A percentile compares a stretch with the other conserved stretches of the same genome.
These are phyloP conservation scores for Geoglossum cookeanum DNA, from an alignment of 2,329 filamentous ascomycete species.

Conservation along the genomic window DNA sequence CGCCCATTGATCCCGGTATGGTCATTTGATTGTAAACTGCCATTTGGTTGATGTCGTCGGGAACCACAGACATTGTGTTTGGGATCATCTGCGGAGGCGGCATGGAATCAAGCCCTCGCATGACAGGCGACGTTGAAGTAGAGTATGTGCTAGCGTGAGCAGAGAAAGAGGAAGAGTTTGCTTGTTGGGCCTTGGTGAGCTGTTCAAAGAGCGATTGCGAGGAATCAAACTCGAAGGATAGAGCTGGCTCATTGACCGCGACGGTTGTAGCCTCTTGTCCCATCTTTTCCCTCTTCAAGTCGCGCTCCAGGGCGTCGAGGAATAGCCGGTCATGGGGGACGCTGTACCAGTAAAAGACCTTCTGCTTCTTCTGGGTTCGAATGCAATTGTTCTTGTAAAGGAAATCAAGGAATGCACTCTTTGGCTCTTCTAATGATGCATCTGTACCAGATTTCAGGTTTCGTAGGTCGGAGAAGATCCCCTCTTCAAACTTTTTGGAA, in stretches of 20 bases:
- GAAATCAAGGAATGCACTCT: conserved; percentile 95
- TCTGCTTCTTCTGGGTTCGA: conserved; percentile 98
- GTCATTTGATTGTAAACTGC: conserved; percentile 48
- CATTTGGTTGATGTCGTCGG: conserved; percentile 45
- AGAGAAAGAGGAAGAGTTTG: conserved; percentile 91
- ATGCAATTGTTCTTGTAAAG: conserved; percentile 99
- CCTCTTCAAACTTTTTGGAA: conserved; percentile 99
- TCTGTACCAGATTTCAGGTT: conserved; percentile 97
- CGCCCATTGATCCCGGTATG: conserved; percentile 49
- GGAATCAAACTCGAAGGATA: conserved; percentile 98
- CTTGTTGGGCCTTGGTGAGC: conserved; percentile 97
- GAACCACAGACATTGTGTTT: conserved; percentile 31
- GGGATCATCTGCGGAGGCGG: conserved; percentile 73
- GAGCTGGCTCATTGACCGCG: conserved; percentile 86
- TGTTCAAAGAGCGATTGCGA: conserved; percentile 98
- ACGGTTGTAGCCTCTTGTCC: conserved; percentile 93
- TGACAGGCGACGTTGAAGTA: conserved; percentile 73
- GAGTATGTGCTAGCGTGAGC: conserved; percentile 45
- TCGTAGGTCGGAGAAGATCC: conserved; percentile 94
- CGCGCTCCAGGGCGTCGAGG: conserved; percentile 88
- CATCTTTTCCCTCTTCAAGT: conserved; percentile 99
- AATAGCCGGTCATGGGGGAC: conserved; percentile 95
- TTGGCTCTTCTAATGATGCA: conserved; percentile 93
- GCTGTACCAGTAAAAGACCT: conserved; percentile 99
- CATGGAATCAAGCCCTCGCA: conserved; percentile 86